Evolutionary conservation across 305 asterid species (phyloP), one percentile per base, ranked within the genome.

Genomic region (Fraxinus velutina): DNA sequence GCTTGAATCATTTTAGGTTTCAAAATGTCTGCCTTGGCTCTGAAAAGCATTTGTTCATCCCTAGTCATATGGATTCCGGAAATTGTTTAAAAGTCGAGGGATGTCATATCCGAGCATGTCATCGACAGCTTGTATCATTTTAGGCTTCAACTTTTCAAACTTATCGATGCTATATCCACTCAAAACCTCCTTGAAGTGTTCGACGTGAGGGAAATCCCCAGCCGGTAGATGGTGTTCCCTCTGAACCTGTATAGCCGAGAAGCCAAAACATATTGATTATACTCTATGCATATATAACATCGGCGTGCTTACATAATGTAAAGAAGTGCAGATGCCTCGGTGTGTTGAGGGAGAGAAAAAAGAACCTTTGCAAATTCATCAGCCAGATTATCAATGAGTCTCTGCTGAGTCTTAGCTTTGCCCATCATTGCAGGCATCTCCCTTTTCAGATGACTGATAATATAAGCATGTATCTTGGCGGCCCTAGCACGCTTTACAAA

Each of bases 381-480:
- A 3, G 85, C 82, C 32, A 95, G 91, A 83, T 92, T 92, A 78
- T 95, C 98, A 13, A 95, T 82, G 76, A 95, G 97, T 84, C 86
- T 90, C 86, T 93, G 98, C 79, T 95, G 98, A 19, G 98, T 62
- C 90, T 95, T 95, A 37, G 98, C 92, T 85, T 95, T 95, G 83
- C 98, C 98, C 90, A 95, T 93, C 98, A 95, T 90, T 50, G 97
- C 95, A 78, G 98, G 98, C 98, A 95, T 95, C 86, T 95, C 98
- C 84, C 87, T 93, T 87, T 83, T 95, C 15, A 95, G 88, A 84
- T 95, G 98, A 75, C 97, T 83, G 55, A 95, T 91, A 5, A 93
- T 93, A 85, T 89, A 93, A 81, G 98, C 92, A 86, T 95, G 98
- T 81, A 93, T 93, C 87, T 94, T 94, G 72, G 96, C 98, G 75